A percentile compares a stretch with the other conserved stretches of the same genome.
Evolutionary conservation across 2,329 filamentous ascomycete genomes (phyloP).

Genomic region (Alternaria gaisen): DNA sequence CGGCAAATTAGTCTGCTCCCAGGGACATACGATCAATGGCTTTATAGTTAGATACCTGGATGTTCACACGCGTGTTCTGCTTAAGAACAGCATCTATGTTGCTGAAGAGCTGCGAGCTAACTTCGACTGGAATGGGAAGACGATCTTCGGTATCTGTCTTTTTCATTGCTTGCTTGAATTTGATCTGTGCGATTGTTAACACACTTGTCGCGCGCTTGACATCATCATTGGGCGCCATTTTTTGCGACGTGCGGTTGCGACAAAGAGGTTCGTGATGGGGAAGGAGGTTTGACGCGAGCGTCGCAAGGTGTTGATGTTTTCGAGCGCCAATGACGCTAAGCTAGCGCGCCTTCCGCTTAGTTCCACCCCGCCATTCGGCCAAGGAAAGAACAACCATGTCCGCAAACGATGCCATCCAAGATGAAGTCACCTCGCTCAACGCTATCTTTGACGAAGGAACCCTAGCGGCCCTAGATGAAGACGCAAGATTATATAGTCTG

Average conservation of each 20-base stretch:
- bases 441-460: constrained; percentile 81
- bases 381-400: constrained; percentile 33
- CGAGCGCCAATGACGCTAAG: constrained; percentile 14
- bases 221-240: constrained; percentile 35
- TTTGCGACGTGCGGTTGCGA: constrained; percentile 8
- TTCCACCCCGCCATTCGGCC: constrained; percentile 21
- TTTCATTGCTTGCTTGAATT: constrained; percentile 40
- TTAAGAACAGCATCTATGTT: constrained; percentile 39
- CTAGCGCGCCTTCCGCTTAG: constrained; percentile 21
- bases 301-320: constrained; percentile 20
- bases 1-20: constrained; percentile 46
- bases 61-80: constrained; percentile 39
- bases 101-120: constrained; percentile 35
- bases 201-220: constrained; percentile 34
- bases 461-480: constrained; percentile 52
- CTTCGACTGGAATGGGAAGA: constrained; percentile 32
- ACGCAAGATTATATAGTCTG: constrained; percentile 58
- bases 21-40: constrained; percentile 24
- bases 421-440: constrained; percentile 84
- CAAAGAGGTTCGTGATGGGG: constrained; percentile 12
- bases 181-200: constrained; percentile 40
- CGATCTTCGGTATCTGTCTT: constrained; percentile 29
- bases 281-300: not conserved
- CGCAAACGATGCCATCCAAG: constrained; percentile 60
- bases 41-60: constrained; percentile 45